Evolutionary conservation across 345 rosid genomes (phyloP).

Genomic region (Cardiospermum halicacabum): DNA sequence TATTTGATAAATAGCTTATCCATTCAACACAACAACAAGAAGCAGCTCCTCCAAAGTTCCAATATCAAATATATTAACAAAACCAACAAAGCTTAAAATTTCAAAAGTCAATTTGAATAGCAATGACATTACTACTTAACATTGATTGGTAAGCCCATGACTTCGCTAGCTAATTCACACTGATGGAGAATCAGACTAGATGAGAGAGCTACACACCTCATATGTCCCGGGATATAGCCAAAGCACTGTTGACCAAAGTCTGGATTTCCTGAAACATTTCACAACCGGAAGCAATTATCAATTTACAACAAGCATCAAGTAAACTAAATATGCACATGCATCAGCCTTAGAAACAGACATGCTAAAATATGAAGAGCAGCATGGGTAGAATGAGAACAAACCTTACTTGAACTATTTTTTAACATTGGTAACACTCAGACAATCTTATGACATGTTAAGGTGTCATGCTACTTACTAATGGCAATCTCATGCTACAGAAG

Average conservation of each 20-base stretch:
- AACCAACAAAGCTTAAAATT: not conserved
- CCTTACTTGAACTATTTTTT: not conserved
- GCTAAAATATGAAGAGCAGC: not conserved
- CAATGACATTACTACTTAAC: not conserved
- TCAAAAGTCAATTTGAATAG: not conserved
- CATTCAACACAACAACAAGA: not conserved
- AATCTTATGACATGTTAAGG: not conserved
- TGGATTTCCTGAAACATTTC: conserved; percentile 48
- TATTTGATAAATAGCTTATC: conserved; percentile 1
- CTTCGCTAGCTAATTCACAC: not conserved
- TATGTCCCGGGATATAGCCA: conserved; percentile 96
- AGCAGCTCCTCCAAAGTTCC: not conserved
- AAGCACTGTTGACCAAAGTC: conserved; percentile 63
- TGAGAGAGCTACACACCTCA: conserved; percentile 42
- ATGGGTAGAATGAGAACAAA: not conserved
- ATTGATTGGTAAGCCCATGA: not conserved
- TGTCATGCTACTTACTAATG: not conserved
- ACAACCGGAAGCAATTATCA: not conserved
- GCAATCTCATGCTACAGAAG: not conserved
- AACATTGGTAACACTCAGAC: not conserved
- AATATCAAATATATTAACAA: not conserved
- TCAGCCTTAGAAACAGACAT: not conserved
- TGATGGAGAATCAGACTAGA: not conserved
- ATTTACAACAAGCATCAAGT: conserved; percentile 4
- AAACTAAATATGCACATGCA: not conserved